Conservation (phyloP, 163 green algal genomes). For the Coccomyxa subellipsoidea region DNA sequence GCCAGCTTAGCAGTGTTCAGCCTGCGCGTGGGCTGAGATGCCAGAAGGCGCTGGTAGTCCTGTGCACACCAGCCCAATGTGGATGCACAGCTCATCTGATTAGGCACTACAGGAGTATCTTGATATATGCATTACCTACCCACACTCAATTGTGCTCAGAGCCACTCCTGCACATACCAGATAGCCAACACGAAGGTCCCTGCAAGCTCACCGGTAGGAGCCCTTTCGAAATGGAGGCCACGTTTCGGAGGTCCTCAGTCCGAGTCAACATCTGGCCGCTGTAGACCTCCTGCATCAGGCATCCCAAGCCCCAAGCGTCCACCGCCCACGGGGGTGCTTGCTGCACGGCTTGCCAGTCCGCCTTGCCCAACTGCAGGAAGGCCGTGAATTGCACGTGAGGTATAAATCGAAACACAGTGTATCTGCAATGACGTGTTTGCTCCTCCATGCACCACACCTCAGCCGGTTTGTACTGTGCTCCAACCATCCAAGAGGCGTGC, state of each 20-base stretch:
- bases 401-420: too few relatives aligned
- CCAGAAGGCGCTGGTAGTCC: constrained; percentile 92
- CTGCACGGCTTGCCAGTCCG: constrained; percentile 45
- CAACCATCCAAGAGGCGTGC: constrained; percentile 61
- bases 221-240: constrained; percentile 71
- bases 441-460: constrained; percentile 42
- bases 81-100: too few relatives aligned
- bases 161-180: neutral
- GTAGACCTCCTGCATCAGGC: constrained; percentile 95
- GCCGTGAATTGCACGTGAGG: neutral
- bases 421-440: neutral
- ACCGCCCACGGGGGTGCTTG: constrained; percentile 84
- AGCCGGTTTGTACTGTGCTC: constrained; percentile 83
- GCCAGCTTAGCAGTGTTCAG: constrained; percentile 87
- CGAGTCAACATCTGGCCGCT: constrained; percentile 39
- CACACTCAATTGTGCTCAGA: too few relatives aligned
- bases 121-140: too few relatives aligned
- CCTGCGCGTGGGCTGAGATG: constrained; percentile 59
- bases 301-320: constrained; percentile 97
- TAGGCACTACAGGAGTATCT: too few relatives aligned
- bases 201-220: constrained; percentile 53
- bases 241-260: constrained; percentile 82
- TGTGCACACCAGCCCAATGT: constrained; percentile 9
- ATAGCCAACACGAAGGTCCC: neutral
- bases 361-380: constrained; percentile 15